Percentiles rank a stretch among this genome's conserved stretches.
Evolutionary conservation across 2,329 filamentous ascomycete genomes (phyloP).

Genomic region (Penicillium sp.): DNA sequence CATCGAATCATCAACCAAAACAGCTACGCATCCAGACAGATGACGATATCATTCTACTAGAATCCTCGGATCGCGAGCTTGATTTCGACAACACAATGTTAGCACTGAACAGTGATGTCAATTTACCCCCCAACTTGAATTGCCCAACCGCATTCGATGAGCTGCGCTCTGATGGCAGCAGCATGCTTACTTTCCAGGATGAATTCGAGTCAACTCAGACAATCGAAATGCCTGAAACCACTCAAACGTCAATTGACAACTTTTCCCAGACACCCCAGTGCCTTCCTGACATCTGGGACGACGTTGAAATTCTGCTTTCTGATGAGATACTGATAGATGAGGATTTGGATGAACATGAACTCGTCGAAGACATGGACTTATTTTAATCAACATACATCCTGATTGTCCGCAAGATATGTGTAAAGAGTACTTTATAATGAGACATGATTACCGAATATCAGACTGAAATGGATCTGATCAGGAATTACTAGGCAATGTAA

Average conservation of each 20-base stretch:
- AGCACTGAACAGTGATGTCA: background rate
- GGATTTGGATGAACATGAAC: background rate
- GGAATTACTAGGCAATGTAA: background rate
- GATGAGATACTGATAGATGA: background rate
- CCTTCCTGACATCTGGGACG: background rate
- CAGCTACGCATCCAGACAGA: background rate
- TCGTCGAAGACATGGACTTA: background rate
- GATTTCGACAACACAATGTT: background rate
- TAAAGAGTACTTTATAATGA: background rate
- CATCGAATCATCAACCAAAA: background rate
- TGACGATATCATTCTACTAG: background rate
- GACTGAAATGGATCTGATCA: background rate
- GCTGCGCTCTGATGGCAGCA: constrained; percentile 10
- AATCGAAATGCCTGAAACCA: constrained; percentile 9
- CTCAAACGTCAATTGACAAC: background rate
- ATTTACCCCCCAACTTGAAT: no score
- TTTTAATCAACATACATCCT: background rate
- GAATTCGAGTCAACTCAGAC: constrained; percentile 13
- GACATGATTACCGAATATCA: background rate
- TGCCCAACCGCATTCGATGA: background rate
- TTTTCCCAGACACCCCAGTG: background rate
- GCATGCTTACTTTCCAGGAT: constrained; percentile 15
- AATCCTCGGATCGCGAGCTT: background rate
- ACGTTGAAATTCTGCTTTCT: background rate
- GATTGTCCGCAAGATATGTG: background rate